Conservation (phyloP, 352 stramenopile species). For the Peronospora destructor region DNA sequence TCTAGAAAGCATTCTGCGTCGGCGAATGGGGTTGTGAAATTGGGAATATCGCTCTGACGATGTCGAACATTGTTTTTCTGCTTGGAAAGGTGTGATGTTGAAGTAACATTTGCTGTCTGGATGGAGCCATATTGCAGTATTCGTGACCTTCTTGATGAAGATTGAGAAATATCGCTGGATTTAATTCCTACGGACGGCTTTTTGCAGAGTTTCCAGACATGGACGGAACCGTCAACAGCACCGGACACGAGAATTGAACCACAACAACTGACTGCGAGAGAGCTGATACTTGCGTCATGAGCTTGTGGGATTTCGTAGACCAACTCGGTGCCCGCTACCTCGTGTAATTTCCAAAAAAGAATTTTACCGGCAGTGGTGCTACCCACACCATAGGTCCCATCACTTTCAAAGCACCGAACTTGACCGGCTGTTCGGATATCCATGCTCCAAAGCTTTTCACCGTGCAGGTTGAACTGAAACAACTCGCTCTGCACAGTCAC, state of each 20-base stretch:
- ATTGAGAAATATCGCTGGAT: not conserved
- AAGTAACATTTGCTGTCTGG: constrained; percentile 12
- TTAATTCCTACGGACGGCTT: not conserved
- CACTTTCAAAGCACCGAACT: constrained; percentile 63
- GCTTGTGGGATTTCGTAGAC: constrained; percentile 55
- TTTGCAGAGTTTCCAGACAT: constrained; percentile 47
- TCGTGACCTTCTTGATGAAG: constrained; percentile 1
- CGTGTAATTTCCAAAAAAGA: constrained; percentile 64
- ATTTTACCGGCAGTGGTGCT: constrained; percentile 54
- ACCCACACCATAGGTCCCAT: constrained; percentile 63
- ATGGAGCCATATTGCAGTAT: constrained; percentile 17
- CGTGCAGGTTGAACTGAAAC: constrained; percentile 44
- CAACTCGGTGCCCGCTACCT: constrained; percentile 33
- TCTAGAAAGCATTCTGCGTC: constrained; percentile 34
- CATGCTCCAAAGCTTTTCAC: constrained; percentile 45
- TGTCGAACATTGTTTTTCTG: not conserved
- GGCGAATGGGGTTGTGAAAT: constrained; percentile 12
- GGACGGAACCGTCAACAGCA: constrained; percentile 49
- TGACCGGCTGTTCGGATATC: constrained; percentile 44
- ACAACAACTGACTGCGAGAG: constrained; percentile 45
- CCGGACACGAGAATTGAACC: constrained; percentile 57
- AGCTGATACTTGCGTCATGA: constrained; percentile 56
- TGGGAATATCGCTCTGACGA: constrained; percentile 13
- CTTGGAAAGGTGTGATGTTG: constrained; percentile 3
- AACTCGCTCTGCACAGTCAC: constrained; percentile 68